A percentile compares a stretch with the other conserved stretches of the same genome.
phyloP scores from a whole-genome alignment of 108 stramenopile genomes.

The Cyclotella baltica region DNA sequence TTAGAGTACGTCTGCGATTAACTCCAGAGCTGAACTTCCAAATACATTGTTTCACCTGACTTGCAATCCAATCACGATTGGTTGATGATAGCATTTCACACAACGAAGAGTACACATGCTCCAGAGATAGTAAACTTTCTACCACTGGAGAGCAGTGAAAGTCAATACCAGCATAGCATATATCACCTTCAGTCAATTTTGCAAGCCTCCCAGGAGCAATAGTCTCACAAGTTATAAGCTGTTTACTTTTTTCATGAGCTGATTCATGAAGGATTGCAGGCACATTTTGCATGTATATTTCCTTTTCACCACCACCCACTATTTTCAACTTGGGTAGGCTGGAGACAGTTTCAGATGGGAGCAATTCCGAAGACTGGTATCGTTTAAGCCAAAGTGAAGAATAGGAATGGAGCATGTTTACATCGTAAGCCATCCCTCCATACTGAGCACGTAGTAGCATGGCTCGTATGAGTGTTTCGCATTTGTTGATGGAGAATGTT shows the following conservation, averaged over 20 bases:
- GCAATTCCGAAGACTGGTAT: conserved; percentile 31
- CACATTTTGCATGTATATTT: conserved; percentile 52
- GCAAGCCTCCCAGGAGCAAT: conserved; percentile 27
- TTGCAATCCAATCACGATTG: conserved; percentile 36
- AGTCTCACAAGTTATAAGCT: conserved; percentile 34
- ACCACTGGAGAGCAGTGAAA: conserved; percentile 87
- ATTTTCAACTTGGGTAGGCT: not conserved
- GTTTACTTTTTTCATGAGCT: conserved; percentile 32
- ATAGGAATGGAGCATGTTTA: conserved; percentile 69
- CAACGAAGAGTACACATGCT: conserved; percentile 4
- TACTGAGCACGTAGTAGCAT: conserved; percentile 77
- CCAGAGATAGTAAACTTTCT: conserved; percentile 50
- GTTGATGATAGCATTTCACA: conserved; percentile 25
- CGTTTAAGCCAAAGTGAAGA: conserved; percentile 64
- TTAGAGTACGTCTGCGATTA: conserved; percentile 61
- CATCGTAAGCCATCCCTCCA: conserved; percentile 86
- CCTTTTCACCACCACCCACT: not conserved
- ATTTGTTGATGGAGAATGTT: conserved; percentile 4
- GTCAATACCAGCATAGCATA: conserved; percentile 75
- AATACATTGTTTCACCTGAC: conserved; percentile 66
- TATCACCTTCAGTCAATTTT: conserved; percentile 54
- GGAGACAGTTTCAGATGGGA: conserved; percentile 11
- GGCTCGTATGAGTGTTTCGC: conserved; percentile 58
- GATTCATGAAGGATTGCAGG: conserved; percentile 49
- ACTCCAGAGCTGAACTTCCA: conserved; percentile 85